These are phyloP conservation scores for Agrostemma githago DNA, from an alignment of 148 eudicot genomes.

Conservation along the genomic window DNA sequence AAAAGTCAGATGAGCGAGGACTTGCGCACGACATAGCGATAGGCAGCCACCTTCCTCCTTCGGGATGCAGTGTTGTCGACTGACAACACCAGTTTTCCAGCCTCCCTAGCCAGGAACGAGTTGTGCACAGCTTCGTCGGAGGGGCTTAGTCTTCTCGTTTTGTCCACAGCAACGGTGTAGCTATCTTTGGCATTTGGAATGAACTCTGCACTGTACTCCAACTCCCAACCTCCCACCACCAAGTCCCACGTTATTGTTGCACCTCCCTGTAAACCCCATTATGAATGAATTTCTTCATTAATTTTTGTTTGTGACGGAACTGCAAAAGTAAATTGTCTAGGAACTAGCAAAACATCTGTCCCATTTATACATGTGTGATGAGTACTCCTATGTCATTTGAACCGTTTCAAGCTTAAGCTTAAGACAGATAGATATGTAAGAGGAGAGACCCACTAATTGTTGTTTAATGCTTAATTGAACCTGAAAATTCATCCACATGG, in stretches of 20 bases:
- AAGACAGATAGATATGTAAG: no score
- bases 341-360: no score
- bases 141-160: slow-evolving; percentile 42
- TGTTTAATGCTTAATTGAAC: neutral
- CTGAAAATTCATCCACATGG: slow-evolving; percentile 5
- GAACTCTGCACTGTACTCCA: slow-evolving; percentile 81
- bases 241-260: slow-evolving; percentile 92
- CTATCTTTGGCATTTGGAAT: slow-evolving; percentile 61
- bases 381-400: no score
- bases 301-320: neutral
- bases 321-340: no score
- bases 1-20: slow-evolving; percentile 22
- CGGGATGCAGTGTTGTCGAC: slow-evolving; percentile 80
- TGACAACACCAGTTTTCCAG: slow-evolving; percentile 73
- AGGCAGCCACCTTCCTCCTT: slow-evolving; percentile 75
- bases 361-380: no score
- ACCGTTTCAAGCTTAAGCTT: no score
- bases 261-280: slow-evolving; percentile 42
- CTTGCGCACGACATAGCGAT: slow-evolving; percentile 72
- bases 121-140: slow-evolving; percentile 60
- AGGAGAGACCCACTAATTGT: neutral
- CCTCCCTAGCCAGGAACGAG: slow-evolving; percentile 57
- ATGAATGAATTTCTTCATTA: neutral
- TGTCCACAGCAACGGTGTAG: slow-evolving; percentile 76
- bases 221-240: slow-evolving; percentile 96